Evolutionary conservation across 2,329 filamentous ascomycete species (phyloP), one percentile per base, ranked within the genome.

Genomic region (Thielaviopsis euricoi): DNA sequence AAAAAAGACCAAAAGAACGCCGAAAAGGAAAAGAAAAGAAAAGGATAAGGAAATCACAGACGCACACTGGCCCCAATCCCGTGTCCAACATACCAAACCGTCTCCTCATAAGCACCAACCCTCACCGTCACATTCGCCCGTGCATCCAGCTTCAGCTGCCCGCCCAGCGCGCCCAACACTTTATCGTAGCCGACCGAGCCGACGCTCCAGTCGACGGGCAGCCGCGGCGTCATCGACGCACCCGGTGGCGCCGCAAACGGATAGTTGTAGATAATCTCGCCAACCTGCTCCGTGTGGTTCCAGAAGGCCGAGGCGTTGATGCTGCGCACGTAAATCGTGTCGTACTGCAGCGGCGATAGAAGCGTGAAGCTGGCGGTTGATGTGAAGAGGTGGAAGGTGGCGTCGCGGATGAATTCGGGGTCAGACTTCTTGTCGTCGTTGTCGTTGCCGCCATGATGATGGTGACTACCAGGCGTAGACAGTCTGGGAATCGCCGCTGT

Each of bases 281-380:
- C 93, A 0, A 95, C 76, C 1, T 82, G 78, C 56, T 91, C 82
- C 9, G 83, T 86, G 61, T 86, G 80, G 62, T 95, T 89, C 69
- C 95, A 94, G 61, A 82, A 85, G 0, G 93, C 89, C 1, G 85
- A 89, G 6, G 91, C 91, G 65, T 95, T 85, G 64, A 97, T 79
- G 55, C 76, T 77, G 43, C 88, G 87, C 62, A 98, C 79, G 64
- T 82, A 86, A 19, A 97, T 71, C 0, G 82, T 88, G 55, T 86
- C 86, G 59, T 82, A 74, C 48, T 75, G 71, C 9, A 97, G 74
- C 0, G 93, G 93, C 0, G 90, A 96, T 46, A 83, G 77, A 22
- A 97, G 76, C 0, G 80, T 83, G 69, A 98, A 96, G 0, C 85
- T 82, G 3, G 91, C 91, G 0, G 89, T 89, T 0, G 89, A 95